Percentiles rank a stretch among this genome's conserved stretches.
These are phyloP conservation scores for Pilasporangium apinafurcum DNA, from an alignment of 352 stramenopile genomes.

Conservation along the genomic window DNA sequence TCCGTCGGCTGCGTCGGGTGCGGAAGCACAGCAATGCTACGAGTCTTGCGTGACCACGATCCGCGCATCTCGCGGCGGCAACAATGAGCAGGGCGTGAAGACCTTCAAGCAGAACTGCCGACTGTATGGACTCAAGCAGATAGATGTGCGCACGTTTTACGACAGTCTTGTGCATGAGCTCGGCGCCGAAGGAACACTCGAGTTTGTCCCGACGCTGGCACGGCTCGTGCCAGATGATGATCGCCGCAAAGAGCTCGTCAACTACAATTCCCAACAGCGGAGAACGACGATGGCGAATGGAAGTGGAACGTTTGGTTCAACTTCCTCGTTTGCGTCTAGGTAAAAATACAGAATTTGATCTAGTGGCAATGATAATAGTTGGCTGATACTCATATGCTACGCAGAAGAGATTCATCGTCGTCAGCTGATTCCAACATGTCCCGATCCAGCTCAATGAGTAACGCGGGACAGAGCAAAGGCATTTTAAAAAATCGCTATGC, in stretches of 20 bases:
- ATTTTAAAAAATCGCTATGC: conserved; percentile 62
- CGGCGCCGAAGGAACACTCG: conserved; percentile 24
- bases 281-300: conserved; percentile 3
- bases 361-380: neutral
- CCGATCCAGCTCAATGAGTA: conserved; percentile 5
- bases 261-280: conserved; percentile 37
- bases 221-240: conserved; percentile 50
- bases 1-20: conserved; percentile 35
- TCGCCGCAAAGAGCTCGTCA: conserved; percentile 35
- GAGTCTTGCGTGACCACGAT: conserved; percentile 56
- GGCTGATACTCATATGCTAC: neutral
- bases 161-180: conserved; percentile 39
- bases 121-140: conserved; percentile 41
- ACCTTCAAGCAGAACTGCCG: conserved; percentile 65
- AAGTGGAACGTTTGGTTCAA: conserved; percentile 4
- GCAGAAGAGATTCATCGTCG: conserved; percentile 23
- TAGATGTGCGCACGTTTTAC: conserved; percentile 50
- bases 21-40: conserved; percentile 46
- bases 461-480: conserved; percentile 19
- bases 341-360: neutral
- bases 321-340: conserved; percentile 6
- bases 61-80: conserved; percentile 29
- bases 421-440: conserved; percentile 21
- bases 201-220: conserved; percentile 41
- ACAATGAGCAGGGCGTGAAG: conserved; percentile 51